Base-by-base conservation (phyloP, 352 stramenopile species). In the Globisporangium cederbergense region DNA sequence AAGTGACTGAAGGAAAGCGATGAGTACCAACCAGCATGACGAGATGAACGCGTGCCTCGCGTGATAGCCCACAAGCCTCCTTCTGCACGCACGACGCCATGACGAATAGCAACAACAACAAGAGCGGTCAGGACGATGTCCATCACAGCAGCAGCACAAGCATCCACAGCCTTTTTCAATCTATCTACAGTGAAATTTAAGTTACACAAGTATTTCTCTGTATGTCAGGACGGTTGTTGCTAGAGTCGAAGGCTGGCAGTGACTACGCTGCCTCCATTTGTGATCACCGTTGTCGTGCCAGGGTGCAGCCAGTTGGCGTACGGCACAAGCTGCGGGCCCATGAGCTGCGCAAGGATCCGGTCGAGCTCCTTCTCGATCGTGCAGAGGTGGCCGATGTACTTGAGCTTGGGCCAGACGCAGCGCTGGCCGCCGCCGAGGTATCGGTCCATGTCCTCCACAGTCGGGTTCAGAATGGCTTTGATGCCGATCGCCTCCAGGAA, bases 311-410 rank as follows among this genome's bases (percentile, higher is more conserved):
- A 86, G 47, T 86, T 86, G 50, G 70, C 65, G 62, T 79, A 85
- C 6, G 71, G 57, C 65, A 74, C 43, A 57, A 58, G 36, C 10
- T 42, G 18, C 32, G 49, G 10, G 40, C 59, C 65, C 36, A 74
- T 40, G 59, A 86, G 60, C 53, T 73, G 47, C 22, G 75, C 76
- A 10, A 86, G 51, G 28, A 72, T 59, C 16, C 61, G 65, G 58
- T 89, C 77, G 14, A 89, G 69, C 54, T 70, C 75, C 56, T 84
- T 80, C 74, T 99, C 97, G 62, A 98, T 91, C 55, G 87, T 89
- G 69, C 95, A 97, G 67, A 98, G 88, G 67, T 89, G 90, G 58
- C 90, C 87, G 65, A 99, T 98, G 64, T 94, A 96, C 58, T 93
- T 78, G 64, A 99, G 83, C 51, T 98, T 91, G 9, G 89, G 86